Conservation (phyloP, 148 eudicot species). For the Dianthus caryophyllus region DNA sequence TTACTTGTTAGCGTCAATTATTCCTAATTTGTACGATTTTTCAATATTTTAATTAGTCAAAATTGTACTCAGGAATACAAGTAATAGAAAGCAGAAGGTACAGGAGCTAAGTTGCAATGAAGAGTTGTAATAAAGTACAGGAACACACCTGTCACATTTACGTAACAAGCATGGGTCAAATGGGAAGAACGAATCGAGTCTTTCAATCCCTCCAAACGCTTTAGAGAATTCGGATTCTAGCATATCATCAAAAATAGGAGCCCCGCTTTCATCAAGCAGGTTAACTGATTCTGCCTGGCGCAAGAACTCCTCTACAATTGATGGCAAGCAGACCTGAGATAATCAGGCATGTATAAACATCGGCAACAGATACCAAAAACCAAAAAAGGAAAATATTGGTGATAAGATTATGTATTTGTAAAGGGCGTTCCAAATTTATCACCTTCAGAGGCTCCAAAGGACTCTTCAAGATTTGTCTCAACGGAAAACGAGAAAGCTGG, state of each 20-base stretch:
- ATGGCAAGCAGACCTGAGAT: conserved; percentile 90
- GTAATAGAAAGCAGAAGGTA: no score
- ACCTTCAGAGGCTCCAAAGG: conserved; percentile 79
- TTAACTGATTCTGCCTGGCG: conserved; percentile 60
- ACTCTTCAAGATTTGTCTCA: conserved; percentile 60
- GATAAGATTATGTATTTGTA: neutral
- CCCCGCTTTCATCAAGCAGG: conserved; percentile 45
- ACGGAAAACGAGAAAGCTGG: conserved; percentile 43
- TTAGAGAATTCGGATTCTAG: conserved; percentile 80
- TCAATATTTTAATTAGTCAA: no score
- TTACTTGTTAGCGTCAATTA: no score
- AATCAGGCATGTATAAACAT: neutral
- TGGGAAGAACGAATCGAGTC: conserved; percentile 94
- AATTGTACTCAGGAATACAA: no score
- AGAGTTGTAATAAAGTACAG: no score
- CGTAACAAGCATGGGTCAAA: conserved; percentile 81
- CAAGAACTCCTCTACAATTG: conserved; percentile 90
- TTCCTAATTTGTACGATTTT: no score
- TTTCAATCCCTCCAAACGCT: conserved; percentile 79
- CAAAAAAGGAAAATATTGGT: neutral
- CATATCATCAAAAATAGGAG: conserved; percentile 34
- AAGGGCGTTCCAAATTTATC: conserved; percentile 11
- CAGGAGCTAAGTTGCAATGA: neutral
- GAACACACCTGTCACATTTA: conserved; percentile 69
- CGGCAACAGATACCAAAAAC: neutral